Evolutionary conservation across 768 basidiomycete genomes (phyloP).

Genomic region (Macrolepiota dolichaula): DNA sequence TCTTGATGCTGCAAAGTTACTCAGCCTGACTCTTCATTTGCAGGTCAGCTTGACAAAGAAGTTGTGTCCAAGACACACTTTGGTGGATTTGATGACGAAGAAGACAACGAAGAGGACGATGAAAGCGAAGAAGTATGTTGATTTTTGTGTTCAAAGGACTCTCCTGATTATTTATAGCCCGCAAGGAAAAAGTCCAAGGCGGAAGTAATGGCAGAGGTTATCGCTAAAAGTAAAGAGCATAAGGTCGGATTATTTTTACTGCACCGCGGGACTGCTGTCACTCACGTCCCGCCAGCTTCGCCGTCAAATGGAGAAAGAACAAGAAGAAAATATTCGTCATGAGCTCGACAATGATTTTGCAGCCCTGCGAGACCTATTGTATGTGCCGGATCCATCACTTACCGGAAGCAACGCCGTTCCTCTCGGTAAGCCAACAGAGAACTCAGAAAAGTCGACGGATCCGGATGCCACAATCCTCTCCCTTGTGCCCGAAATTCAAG

Average conservation of each 20-base stretch:
- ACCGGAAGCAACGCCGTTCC: slow-evolving; percentile 35
- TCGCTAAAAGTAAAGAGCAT: slow-evolving; percentile 94
- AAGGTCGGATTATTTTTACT: slow-evolving; percentile 55
- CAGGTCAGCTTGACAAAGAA: slow-evolving; percentile 66
- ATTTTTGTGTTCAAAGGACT: background rate
- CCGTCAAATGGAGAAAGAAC: slow-evolving; percentile 84
- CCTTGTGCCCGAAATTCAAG: slow-evolving; percentile 28
- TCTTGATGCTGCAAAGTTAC: background rate
- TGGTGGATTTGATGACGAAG: slow-evolving; percentile 80
- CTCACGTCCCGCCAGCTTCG: slow-evolving; percentile 48
- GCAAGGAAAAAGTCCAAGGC: slow-evolving; percentile 87
- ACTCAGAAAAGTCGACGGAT: slow-evolving; percentile 15
- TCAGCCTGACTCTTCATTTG: background rate
- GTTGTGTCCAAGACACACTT: slow-evolving; percentile 75
- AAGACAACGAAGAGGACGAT: slow-evolving; percentile 52
- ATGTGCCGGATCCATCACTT: slow-evolving; percentile 46
- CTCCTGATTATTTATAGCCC: slow-evolving; percentile 44
- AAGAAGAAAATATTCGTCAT: slow-evolving; percentile 81
- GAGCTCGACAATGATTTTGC: slow-evolving; percentile 89
- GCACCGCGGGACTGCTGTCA: slow-evolving; percentile 11
- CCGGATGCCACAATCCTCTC: slow-evolving; percentile 19
- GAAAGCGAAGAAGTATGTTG: slow-evolving; percentile 41
- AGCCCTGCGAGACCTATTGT: slow-evolving; percentile 72
- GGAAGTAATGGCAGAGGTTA: slow-evolving; percentile 97
- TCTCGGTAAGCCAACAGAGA: slow-evolving; percentile 20